Evolutionary conservation across 73 alveolate genomes (phyloP).

Genomic region (Blepharisma stoltei): DNA sequence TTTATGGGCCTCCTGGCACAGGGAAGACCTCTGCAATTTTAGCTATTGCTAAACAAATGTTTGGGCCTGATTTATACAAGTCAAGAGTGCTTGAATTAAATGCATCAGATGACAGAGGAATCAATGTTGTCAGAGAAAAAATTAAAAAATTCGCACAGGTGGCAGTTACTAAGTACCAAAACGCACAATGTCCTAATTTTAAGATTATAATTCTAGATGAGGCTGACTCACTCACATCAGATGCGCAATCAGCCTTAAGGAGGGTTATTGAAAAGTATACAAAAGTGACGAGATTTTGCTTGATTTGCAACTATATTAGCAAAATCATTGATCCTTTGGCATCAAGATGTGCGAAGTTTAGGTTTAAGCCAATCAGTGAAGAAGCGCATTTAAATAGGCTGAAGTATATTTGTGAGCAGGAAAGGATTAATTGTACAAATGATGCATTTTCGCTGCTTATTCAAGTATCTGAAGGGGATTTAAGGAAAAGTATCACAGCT

Average conservation of each 20-base stretch:
- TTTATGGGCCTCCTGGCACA: constrained; percentile 93
- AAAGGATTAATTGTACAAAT: constrained; percentile 57
- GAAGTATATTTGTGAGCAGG: constrained; percentile 74
- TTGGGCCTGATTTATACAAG: constrained; percentile 83
- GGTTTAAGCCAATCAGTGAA: constrained; percentile 93
- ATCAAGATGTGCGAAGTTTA: constrained; percentile 96
- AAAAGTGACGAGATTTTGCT: constrained; percentile 95
- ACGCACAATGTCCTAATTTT: constrained; percentile 43
- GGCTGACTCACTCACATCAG: constrained; percentile 99
- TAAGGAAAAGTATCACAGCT: constrained; percentile 85
- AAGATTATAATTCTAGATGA: constrained; percentile 97
- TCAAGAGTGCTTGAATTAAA: constrained; percentile 95
- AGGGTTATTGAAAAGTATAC: constrained; percentile 98
- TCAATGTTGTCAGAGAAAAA: constrained; percentile 97
- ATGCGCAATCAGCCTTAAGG: constrained; percentile 99
- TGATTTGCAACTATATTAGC: constrained; percentile 97
- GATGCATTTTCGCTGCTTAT: constrained; percentile 75
- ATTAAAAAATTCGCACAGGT: constrained; percentile 86
- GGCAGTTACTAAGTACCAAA: constrained; percentile 49
- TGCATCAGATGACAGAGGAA: constrained; percentile 99
- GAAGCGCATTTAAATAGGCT: constrained; percentile 88
- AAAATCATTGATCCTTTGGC: constrained; percentile 98
- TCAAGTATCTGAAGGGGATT: constrained; percentile 89
- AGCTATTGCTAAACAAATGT: constrained; percentile 74
- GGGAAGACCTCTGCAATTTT: constrained; percentile 97